Evolutionary conservation across 345 rosid genomes (phyloP), one percentile per base, ranked within the genome.

Genomic region (Syzygium aromaticum): DNA sequence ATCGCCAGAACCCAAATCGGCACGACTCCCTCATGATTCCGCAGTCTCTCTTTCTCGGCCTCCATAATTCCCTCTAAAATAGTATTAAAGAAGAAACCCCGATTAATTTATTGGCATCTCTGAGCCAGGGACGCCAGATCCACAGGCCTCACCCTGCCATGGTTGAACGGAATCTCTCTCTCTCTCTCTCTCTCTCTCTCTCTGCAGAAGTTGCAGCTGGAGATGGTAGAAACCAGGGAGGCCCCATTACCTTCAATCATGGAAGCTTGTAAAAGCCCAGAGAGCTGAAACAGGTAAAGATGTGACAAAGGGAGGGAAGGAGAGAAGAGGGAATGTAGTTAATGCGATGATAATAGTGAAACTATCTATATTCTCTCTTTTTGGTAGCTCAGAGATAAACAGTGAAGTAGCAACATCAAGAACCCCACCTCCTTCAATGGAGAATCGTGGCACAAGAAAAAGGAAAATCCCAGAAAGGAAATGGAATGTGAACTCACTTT

Each of bases 101-200:
- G 49, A 86, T 89, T 85, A 63, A 88, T 86, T 77, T 88, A 51
- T 77, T 54, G 85, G 84, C 52, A 38, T n/a, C 63, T 87, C 91
- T 91, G 94, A 86, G 93, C 86, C 85, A 67, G 86, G 86, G 89
- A 89, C 91, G 88, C 87, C 93, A 92, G 95, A 94, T 92, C 95
- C 88, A 87, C 89, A 84, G 85, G 80, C 88, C 90, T 89, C 90
- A 85, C 88, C 38, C 91, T 88, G 90, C 91, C 90, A 86, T 90
- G 86, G 91, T 90, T 91, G 94, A 94, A 90, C 84, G 93, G 93
- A 91, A 90, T 92, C 95, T 67, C 46, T 67, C 77, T 30, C 77
- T 28, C 67, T 57, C 64, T 59, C 30, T 57, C 90, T 73, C 27
- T 84, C 88, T 91, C 87, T 88, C 86, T 85, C 88, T 64, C 80